phyloP scores from a whole-genome alignment of 208 protist species.

The Kentomonas sorsogonicus region DNA sequence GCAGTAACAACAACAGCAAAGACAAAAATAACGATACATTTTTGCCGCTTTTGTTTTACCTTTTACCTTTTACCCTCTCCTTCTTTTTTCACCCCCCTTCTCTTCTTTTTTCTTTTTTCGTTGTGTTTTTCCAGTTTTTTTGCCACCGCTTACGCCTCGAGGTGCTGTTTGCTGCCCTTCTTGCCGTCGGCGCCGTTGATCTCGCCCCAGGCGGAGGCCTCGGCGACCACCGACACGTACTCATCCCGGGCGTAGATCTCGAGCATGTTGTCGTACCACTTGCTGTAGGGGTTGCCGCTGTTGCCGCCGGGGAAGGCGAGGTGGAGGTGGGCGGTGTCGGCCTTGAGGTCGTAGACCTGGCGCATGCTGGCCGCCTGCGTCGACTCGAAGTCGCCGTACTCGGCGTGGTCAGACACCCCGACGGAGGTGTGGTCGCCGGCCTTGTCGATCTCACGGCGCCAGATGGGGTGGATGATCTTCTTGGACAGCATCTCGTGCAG shows the following conservation, averaged over 20 bases:
- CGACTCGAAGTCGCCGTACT: constrained; percentile 27
- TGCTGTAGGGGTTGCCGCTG: constrained; percentile 60
- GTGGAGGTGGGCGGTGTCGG: constrained; percentile 21
- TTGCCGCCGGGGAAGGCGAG: constrained; percentile 45
- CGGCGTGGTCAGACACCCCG: constrained; percentile 32
- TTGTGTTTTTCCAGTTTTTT: constrained; percentile 3
- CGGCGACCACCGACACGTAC: constrained; percentile 28
- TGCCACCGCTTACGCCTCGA: background rate
- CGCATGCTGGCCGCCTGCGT: constrained; percentile 52
- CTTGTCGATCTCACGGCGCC: constrained; percentile 43
- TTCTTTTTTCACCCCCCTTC: background rate
- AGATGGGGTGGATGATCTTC: constrained; percentile 34
- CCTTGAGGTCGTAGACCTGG: constrained; percentile 40
- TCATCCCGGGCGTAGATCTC: constrained; percentile 29
- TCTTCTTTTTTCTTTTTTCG: constrained; percentile 6
- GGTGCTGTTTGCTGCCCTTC: constrained; percentile 6
- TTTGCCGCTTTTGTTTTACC: constrained; percentile 5
- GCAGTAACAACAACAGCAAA: too few species aligned
- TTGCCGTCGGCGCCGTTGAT: constrained; percentile 11
- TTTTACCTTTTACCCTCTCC: background rate
- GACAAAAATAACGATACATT: background rate
- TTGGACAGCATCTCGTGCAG: constrained; percentile 38
- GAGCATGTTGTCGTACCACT: constrained; percentile 48
- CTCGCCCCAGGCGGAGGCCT: background rate
- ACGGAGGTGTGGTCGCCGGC: constrained; percentile 40